Conservation (phyloP, 768 basidiomycete species). For the Lactarius pseudohatsudake region DNA sequence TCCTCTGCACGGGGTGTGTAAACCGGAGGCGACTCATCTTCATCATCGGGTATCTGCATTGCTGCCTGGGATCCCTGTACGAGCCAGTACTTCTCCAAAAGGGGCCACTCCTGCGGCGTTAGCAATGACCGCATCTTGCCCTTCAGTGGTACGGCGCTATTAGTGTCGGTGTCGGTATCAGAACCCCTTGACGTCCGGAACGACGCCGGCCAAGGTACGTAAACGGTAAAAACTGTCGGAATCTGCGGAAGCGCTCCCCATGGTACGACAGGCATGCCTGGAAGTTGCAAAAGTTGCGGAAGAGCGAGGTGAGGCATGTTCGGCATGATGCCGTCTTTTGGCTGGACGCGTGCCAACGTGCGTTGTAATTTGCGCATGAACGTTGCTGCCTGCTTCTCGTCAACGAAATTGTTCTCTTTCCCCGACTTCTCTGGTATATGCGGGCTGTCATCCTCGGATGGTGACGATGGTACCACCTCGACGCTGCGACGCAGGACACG, state of each 20-base stretch:
- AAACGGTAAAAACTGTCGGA: constrained; percentile 76
- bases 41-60: constrained; percentile 39
- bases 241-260: constrained; percentile 59
- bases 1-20: constrained; percentile 58
- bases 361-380: constrained; percentile 75
- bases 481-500: constrained; percentile 20
- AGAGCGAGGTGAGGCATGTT: constrained; percentile 48
- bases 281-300: constrained; percentile 40
- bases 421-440: constrained; percentile 7
- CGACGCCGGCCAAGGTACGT: constrained; percentile 68
- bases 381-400: constrained; percentile 41
- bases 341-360: constrained; percentile 59
- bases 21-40: constrained; percentile 60
- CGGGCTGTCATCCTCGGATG: constrained; percentile 16
- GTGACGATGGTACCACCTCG: constrained; percentile 11
- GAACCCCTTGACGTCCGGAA: constrained; percentile 49
- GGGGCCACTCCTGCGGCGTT: constrained; percentile 57
- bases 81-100: constrained; percentile 75
- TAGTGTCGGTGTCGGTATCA: constrained; percentile 20
- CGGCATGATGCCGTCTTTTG: constrained; percentile 58
- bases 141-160: constrained; percentile 27
- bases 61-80: constrained; percentile 44
- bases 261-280: constrained; percentile 47
- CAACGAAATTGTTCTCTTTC: constrained; percentile 29
- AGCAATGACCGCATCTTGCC: constrained; percentile 37